A percentile compares a stretch with the other conserved stretches of the same genome.
These are phyloP conservation scores for Cajanus cajan DNA, from an alignment of 306 rosid species.

Conservation along the genomic window DNA sequence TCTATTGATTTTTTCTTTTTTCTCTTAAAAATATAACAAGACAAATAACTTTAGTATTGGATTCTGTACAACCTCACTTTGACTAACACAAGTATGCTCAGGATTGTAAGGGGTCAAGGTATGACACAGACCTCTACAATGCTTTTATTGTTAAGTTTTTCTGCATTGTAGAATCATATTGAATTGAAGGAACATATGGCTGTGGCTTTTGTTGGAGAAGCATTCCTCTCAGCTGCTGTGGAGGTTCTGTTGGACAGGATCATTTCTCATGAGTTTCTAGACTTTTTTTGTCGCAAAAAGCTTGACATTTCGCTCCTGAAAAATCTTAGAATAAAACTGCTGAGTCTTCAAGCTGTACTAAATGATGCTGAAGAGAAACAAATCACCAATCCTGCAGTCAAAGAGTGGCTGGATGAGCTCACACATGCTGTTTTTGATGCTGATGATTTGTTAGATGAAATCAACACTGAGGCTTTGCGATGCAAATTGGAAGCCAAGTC, in stretches of 20 bases:
- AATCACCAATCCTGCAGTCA: background rate
- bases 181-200: background rate
- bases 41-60: too few species aligned
- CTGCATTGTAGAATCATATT: background rate
- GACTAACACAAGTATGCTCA: too few species aligned
- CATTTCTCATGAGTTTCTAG: background rate
- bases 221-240: constrained; percentile 28
- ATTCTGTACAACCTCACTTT: too few species aligned
- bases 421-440: background rate
- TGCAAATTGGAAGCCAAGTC: background rate
- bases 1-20: too few species aligned
- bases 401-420: background rate
- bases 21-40: too few species aligned
- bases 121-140: too few species aligned
- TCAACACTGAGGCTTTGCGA: background rate
- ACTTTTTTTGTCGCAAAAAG: background rate
- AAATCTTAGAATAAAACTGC: background rate
- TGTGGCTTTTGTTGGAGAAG: background rate
- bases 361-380: constrained; percentile 31
- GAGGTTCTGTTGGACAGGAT: constrained; percentile 1
- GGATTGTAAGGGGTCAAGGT: too few species aligned
- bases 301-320: constrained; percentile 5
- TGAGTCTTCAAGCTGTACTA: constrained; percentile 18
- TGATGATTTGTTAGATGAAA: background rate
- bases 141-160: background rate